phyloP scores from a whole-genome alignment of 257 asterid genomes.

The Nicotiana paniculata region DNA sequence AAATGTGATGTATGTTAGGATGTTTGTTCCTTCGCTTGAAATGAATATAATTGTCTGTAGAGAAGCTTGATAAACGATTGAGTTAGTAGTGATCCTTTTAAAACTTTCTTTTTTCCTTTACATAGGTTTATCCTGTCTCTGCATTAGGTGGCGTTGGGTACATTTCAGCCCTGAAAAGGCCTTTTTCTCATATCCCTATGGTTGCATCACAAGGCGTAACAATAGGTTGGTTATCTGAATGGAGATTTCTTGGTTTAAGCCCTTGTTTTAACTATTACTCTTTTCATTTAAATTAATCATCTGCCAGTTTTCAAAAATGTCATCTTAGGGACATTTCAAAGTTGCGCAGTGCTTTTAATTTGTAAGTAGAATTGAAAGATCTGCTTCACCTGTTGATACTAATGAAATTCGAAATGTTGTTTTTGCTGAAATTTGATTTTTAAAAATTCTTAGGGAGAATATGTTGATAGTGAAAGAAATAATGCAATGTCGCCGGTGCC shows the following conservation, averaged over 20 bases:
- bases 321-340: background rate
- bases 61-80: background rate
- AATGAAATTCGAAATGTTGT: background rate
- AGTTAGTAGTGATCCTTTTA: background rate
- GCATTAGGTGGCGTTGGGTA: constrained; percentile 73
- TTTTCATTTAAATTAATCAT: background rate
- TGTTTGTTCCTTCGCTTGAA: background rate
- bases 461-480: no score
- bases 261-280: background rate
- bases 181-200: constrained; percentile 68
- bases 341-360: background rate
- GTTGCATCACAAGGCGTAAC: constrained; percentile 88
- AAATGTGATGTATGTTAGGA: background rate
- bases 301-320: background rate
- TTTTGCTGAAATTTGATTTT: background rate
- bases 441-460: background rate
- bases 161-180: constrained; percentile 62
- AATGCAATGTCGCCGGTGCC: background rate
- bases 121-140: constrained; percentile 71
- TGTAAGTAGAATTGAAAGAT: background rate
- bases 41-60: background rate
- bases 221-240: constrained; percentile 41
- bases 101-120: constrained; percentile 8
- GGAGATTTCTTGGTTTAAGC: background rate
- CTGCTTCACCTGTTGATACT: background rate